These are phyloP conservation scores for Paxillus involutus DNA, from an alignment of 768 basidiomycete species.

Conservation along the genomic window DNA sequence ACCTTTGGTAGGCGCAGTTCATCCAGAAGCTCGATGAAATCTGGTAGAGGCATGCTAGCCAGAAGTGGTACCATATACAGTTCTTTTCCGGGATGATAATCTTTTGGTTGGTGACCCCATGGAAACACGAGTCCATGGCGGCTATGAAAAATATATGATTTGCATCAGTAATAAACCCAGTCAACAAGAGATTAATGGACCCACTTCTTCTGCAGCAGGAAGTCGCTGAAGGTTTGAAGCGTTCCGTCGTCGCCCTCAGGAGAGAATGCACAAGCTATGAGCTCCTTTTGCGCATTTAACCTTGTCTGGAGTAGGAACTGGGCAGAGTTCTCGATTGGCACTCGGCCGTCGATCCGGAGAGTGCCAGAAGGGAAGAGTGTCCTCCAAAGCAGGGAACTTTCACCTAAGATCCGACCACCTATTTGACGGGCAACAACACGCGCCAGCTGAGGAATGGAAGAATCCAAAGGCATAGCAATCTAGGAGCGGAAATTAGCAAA, in stretches of 20 bases:
- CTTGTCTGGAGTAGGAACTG: conserved; percentile 80
- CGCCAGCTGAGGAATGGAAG: conserved; percentile 64
- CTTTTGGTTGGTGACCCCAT: conserved; percentile 76
- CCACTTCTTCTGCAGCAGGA: conserved; percentile 72
- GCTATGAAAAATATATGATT: conserved; percentile 37
- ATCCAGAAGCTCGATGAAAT: conserved; percentile 83
- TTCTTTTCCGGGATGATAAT: conserved; percentile 78
- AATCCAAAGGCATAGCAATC: conserved; percentile 82
- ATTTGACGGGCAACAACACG: conserved; percentile 71
- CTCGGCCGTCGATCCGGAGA: conserved; percentile 81
- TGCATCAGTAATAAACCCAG: conserved; percentile 4
- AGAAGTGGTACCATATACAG: conserved; percentile 82
- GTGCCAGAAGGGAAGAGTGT: conserved; percentile 71
- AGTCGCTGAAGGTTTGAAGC: conserved; percentile 64
- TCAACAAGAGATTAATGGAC: conserved; percentile 26
- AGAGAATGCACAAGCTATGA: conserved; percentile 74
- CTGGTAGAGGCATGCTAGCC: conserved; percentile 67
- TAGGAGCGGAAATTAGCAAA: conserved; percentile 31
- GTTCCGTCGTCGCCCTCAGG: conserved; percentile 46
- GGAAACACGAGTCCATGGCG: conserved; percentile 87
- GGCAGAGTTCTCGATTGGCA: conserved; percentile 70
- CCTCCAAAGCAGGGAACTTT: conserved; percentile 66
- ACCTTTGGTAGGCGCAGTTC: conserved; percentile 65
- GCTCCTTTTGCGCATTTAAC: conserved; percentile 74
- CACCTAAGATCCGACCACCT: conserved; percentile 66